Evolutionary conservation across 148 eudicot species (phyloP).

Genomic region (Selenicereus undatus): DNA sequence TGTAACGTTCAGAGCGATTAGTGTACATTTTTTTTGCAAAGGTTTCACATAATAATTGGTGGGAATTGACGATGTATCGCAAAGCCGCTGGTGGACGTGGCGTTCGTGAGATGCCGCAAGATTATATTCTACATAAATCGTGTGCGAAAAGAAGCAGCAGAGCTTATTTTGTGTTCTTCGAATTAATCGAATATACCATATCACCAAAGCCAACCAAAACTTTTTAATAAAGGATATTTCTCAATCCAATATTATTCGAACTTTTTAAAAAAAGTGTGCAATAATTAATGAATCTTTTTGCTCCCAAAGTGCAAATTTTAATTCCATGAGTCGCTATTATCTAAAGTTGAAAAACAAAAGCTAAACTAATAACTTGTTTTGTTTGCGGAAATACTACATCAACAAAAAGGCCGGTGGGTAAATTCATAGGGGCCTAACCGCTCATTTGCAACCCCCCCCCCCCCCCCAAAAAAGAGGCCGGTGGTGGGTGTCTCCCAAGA

Average conservation of each 20-base stretch:
- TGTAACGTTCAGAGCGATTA: neutral
- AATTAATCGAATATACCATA: neutral
- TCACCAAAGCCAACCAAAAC: neutral
- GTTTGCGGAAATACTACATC: too few species aligned
- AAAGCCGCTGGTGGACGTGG: neutral
- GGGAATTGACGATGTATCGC: neutral
- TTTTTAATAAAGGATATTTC: neutral
- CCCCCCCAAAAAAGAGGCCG: too few species aligned
- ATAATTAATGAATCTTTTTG: too few species aligned
- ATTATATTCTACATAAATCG: conserved; percentile 9
- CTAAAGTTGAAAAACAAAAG: too few species aligned
- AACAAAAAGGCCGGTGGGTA: too few species aligned
- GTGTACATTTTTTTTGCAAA: neutral
- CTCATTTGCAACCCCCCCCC: too few species aligned
- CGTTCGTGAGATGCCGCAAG: neutral
- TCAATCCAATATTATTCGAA: neutral
- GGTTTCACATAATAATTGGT: neutral
- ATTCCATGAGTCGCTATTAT: too few species aligned
- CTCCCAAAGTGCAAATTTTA: too few species aligned
- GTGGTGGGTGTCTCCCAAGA: too few species aligned
- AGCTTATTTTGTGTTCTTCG: neutral
- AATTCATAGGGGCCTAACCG: too few species aligned
- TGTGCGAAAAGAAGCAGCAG: neutral
- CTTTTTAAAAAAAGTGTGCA: too few species aligned
- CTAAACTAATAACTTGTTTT: too few species aligned